Conservation (phyloP, 306 rosid species). For the Cucurbita moschata region DNA sequence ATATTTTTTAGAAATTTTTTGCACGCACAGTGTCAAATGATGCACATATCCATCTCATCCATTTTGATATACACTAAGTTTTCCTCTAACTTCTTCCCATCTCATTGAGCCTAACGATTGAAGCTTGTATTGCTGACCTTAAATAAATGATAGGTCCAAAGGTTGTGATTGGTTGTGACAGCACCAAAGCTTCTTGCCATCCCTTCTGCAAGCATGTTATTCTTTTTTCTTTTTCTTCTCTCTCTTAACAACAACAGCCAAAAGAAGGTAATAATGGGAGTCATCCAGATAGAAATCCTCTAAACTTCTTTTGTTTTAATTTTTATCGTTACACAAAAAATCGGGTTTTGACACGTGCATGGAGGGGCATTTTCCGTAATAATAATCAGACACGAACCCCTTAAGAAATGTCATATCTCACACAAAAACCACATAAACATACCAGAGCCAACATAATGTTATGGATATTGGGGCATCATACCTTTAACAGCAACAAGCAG, state of each 20-base stretch:
- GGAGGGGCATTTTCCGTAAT: background rate
- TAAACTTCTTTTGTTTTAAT: background rate
- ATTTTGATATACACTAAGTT: background rate
- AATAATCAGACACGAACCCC: background rate
- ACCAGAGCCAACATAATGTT: background rate
- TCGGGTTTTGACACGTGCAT: background rate
- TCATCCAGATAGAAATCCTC: background rate
- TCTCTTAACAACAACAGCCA: background rate
- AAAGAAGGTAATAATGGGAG: background rate
- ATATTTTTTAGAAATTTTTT: background rate
- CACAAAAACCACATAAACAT: background rate
- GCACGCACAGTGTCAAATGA: background rate
- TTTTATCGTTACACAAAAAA: background rate
- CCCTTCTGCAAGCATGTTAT: too few species aligned
- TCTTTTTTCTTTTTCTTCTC: background rate
- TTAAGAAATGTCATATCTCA: background rate
- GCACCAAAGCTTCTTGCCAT: too few species aligned
- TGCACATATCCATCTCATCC: background rate
- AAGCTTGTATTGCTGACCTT: background rate
- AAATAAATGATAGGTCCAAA: background rate
- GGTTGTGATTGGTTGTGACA: background rate
- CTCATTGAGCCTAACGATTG: background rate
- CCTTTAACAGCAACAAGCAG: background rate
- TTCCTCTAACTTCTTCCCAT: background rate
- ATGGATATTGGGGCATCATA: background rate